Conservation (phyloP, 345 rosid genomes). For the Anacardium occidentale region DNA sequence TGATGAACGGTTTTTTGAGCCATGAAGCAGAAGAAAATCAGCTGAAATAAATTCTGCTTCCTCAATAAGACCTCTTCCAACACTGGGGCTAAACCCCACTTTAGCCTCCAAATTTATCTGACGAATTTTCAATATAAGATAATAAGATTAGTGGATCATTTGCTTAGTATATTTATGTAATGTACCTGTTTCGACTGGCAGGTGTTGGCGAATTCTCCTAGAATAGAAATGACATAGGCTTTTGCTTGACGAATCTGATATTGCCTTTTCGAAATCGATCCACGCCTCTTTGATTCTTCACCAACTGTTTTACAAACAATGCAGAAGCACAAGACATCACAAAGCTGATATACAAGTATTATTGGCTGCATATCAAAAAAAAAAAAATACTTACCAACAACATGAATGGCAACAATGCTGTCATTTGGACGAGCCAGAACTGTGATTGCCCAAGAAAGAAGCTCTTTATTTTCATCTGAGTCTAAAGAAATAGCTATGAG, state of each 20-base stretch:
- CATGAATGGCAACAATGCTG: conserved; percentile 67
- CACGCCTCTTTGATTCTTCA: conserved; percentile 46
- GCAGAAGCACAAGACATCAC: conserved; percentile 12
- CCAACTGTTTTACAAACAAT: conserved; percentile 32
- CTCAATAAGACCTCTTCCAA: conserved; percentile 58
- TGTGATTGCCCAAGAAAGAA: conserved; percentile 81
- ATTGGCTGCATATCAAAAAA: neutral
- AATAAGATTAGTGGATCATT: no score
- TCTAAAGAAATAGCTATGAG: conserved; percentile 72
- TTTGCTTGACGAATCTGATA: conserved; percentile 63
- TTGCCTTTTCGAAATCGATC: conserved; percentile 34
- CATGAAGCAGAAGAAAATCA: conserved; percentile 61
- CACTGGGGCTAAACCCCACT: conserved; percentile 62
- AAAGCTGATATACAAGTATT: neutral
- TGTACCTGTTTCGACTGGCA: conserved; percentile 65
- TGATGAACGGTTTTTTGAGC: conserved; percentile 47
- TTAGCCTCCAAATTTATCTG: conserved; percentile 89
- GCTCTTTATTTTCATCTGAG: conserved; percentile 51
- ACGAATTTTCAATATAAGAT: neutral
- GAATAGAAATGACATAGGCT: conserved; percentile 81
- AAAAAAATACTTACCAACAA: conserved; percentile 54
- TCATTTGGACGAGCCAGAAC: conserved; percentile 72
- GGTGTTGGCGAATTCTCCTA: conserved; percentile 61
- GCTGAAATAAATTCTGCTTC: conserved; percentile 79
- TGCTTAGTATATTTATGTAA: neutral